Conservation (phyloP, 305 asterid species). For the Fraxinus floribunda region DNA sequence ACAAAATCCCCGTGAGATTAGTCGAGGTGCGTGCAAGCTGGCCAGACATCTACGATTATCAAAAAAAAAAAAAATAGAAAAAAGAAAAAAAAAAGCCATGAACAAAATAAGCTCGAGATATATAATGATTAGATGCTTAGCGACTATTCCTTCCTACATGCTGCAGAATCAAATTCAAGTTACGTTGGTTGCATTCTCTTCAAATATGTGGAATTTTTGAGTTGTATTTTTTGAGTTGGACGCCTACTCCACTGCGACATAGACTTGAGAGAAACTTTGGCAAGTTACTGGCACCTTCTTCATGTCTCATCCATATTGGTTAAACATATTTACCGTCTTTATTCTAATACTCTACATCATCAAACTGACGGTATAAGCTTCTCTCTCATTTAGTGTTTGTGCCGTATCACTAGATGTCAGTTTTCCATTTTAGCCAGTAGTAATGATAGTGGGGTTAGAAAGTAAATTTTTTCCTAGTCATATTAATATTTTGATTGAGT, state of each 20-base stretch:
- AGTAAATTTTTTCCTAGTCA: background rate
- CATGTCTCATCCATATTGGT: background rate
- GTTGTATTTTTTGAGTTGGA: background rate
- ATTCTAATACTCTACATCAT: background rate
- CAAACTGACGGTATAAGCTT: background rate
- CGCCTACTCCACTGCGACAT: background rate
- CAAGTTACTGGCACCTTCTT: conserved; percentile 6
- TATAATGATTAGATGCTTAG: background rate
- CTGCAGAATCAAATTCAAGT: background rate
- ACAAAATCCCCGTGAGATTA: too few relatives aligned
- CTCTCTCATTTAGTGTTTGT: background rate
- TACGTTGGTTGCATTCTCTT: background rate
- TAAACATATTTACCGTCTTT: background rate
- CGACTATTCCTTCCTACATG: background rate
- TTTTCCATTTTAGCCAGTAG: conserved; percentile 4
- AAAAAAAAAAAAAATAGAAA: too few relatives aligned
- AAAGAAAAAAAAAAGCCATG: too few relatives aligned
- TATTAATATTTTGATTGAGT: background rate
- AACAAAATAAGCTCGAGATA: background rate
- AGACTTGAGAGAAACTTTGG: background rate
- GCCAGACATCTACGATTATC: too few relatives aligned
- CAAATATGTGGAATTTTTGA: background rate
- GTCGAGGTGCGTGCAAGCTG: too few relatives aligned
- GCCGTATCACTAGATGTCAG: background rate
- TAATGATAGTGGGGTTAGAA: background rate